Conservation (phyloP, 176 grass and related monocot species). For the Zizania latifolia region DNA sequence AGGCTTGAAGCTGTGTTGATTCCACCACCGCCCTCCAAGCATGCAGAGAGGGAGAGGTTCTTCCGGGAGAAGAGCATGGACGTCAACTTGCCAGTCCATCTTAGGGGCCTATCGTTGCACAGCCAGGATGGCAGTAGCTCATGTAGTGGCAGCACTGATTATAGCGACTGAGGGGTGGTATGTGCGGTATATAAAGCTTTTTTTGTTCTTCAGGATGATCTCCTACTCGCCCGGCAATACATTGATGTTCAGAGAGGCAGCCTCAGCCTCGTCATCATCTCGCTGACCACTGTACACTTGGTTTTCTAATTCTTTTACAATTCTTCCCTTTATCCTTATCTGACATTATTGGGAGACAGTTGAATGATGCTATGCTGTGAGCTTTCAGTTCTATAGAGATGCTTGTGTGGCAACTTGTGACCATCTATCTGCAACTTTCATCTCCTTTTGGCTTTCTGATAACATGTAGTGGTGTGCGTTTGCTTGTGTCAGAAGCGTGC, state of each 20-base stretch:
- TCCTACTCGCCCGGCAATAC: slow-evolving; percentile 1
- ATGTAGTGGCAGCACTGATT: slow-evolving; percentile 79
- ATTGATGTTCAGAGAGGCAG: slow-evolving; percentile 18
- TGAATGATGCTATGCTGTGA: neutral
- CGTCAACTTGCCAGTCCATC: slow-evolving; percentile 39
- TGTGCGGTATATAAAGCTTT: slow-evolving; percentile 14
- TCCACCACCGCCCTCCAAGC: slow-evolving; percentile 67
- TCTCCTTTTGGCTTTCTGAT: neutral
- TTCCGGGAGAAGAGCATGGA: slow-evolving; percentile 72
- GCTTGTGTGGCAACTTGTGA: slow-evolving; percentile 2
- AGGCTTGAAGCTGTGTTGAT: slow-evolving; percentile 38
- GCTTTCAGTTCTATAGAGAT: slow-evolving; percentile 33
- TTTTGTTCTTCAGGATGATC: slow-evolving; percentile 18
- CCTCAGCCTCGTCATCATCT: slow-evolving; percentile 11
- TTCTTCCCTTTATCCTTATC: neutral
- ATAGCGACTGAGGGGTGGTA: slow-evolving; percentile 43
- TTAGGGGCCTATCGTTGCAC: slow-evolving; percentile 56
- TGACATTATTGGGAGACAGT: slow-evolving; percentile 15
- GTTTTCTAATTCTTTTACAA: slow-evolving; percentile 28
- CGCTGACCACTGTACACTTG: slow-evolving; percentile 47
- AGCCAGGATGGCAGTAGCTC: slow-evolving; percentile 68
- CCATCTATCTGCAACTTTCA: neutral
- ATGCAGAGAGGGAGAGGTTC: slow-evolving; percentile 68
- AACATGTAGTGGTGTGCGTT: neutral
- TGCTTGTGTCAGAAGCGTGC: neutral